These are phyloP conservation scores for Cryptosporidium viatorum DNA, from an alignment of 169 alveolate genomes.

Conservation along the genomic window DNA sequence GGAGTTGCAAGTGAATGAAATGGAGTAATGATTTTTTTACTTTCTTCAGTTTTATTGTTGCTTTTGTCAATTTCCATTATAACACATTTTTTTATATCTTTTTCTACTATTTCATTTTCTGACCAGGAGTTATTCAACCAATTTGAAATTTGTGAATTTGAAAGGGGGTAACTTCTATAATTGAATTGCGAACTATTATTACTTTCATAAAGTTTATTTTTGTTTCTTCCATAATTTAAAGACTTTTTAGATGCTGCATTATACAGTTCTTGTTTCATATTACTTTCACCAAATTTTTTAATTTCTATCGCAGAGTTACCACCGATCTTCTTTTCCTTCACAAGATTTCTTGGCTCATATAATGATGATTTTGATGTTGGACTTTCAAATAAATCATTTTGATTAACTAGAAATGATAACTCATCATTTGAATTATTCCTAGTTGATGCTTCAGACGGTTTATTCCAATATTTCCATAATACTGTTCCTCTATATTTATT, in stretches of 20 bases:
- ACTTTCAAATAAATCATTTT: background rate
- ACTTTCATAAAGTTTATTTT: background rate
- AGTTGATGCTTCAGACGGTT: slow-evolving; percentile 29
- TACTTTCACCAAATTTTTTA: background rate
- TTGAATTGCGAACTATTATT: slow-evolving; percentile 1
- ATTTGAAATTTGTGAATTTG: slow-evolving; percentile 25
- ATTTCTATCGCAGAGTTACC: background rate
- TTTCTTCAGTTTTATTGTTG: background rate
- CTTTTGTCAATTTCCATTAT: slow-evolving; percentile 29
- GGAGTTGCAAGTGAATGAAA: slow-evolving; percentile 71
- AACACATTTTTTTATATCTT: slow-evolving; percentile 11
- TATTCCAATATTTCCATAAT: slow-evolving; percentile 16
- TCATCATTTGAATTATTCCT: slow-evolving; percentile 49
- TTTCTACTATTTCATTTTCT: slow-evolving; percentile 22
- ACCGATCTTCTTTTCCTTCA: background rate
- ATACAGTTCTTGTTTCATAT: background rate
- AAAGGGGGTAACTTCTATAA: slow-evolving; percentile 52
- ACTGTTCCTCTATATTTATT: slow-evolving; percentile 2
- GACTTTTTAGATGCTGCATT: background rate
- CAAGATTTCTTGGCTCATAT: background rate
- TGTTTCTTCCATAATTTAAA: background rate
- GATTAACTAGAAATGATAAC: background rate
- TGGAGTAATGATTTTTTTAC: slow-evolving; percentile 52
- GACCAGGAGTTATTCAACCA: slow-evolving; percentile 70
- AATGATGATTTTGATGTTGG: background rate